Conservation (phyloP, 306 rosid species). For the Citrullus amarus region DNA sequence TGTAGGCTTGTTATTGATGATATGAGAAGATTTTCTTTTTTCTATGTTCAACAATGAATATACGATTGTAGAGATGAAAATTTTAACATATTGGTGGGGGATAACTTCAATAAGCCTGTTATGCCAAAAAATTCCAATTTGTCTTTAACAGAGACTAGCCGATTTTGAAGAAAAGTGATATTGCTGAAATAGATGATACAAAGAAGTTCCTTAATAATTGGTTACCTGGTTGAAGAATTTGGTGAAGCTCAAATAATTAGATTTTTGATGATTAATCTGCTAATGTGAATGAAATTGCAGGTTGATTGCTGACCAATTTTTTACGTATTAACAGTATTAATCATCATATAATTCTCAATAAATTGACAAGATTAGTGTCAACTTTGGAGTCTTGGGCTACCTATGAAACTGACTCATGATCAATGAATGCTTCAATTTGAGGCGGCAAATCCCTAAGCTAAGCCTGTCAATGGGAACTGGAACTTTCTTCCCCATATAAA, state of each 20-base stretch:
- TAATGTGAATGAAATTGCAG: not conserved
- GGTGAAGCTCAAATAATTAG: not conserved
- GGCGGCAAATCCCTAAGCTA: not conserved
- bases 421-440: not conserved
- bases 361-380: not conserved
- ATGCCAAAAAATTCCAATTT: not conserved
- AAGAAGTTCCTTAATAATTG: not conserved
- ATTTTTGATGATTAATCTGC: not conserved
- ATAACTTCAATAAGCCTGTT: not conserved
- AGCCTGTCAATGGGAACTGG: not conserved
- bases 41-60: not conserved
- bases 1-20: slow-evolving; percentile 1
- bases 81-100: not conserved
- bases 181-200: not conserved
- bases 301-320: not conserved
- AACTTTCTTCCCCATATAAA: not conserved
- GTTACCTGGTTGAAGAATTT: not conserved
- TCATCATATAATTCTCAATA: not conserved
- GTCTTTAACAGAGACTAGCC: no score
- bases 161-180: no score
- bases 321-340: not conserved
- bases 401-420: not conserved
- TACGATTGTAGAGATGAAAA: not conserved
- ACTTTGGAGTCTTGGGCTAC: not conserved
- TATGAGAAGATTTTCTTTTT: not conserved